These are phyloP conservation scores for Colletotrichum musae DNA, from an alignment of 2,329 filamentous ascomycete genomes.

Conservation along the genomic window DNA sequence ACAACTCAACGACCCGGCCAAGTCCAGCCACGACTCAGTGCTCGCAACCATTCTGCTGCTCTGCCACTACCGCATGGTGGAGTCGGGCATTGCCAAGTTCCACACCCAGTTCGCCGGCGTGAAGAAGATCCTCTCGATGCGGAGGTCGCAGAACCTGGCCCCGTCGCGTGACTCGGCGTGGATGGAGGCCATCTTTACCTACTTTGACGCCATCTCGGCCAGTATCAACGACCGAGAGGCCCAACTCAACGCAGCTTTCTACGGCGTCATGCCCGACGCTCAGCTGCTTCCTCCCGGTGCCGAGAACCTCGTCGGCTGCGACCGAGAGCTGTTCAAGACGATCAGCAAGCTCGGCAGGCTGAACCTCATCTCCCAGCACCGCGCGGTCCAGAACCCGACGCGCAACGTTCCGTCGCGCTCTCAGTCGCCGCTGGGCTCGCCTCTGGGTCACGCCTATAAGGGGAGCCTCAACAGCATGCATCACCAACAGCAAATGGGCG, in stretches of 20 bases:
- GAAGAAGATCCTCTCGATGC: slow-evolving; percentile 87
- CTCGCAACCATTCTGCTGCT: slow-evolving; percentile 89
- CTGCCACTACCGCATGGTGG: slow-evolving; percentile 93
- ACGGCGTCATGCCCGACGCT: slow-evolving; percentile 66
- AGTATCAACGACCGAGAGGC: slow-evolving; percentile 93
- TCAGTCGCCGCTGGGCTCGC: slow-evolving; percentile 58
- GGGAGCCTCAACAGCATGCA: slow-evolving; percentile 46
- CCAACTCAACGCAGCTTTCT: slow-evolving; percentile 79
- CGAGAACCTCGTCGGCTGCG: slow-evolving; percentile 91
- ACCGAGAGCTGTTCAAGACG: slow-evolving; percentile 87
- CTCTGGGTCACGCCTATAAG: slow-evolving; percentile 60
- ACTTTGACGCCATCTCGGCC: slow-evolving; percentile 93
- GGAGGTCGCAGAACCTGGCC: slow-evolving; percentile 68
- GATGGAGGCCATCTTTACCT: slow-evolving; percentile 95
- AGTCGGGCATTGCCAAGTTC: slow-evolving; percentile 93
- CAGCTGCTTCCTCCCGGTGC: slow-evolving; percentile 71
- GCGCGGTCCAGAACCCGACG: slow-evolving; percentile 62
- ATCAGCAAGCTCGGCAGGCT: slow-evolving; percentile 87
- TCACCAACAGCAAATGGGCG: slow-evolving; percentile 47
- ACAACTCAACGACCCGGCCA: slow-evolving; percentile 82
- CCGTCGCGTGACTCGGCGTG: slow-evolving; percentile 81
- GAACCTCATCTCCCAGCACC: slow-evolving; percentile 84
- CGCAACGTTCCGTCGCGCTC: slow-evolving; percentile 48
- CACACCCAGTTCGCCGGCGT: slow-evolving; percentile 94
- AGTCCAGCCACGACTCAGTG: slow-evolving; percentile 87